These are phyloP conservation scores for Phlebopus sp. DNA, from an alignment of 1,284 basidiomycete species.

Conservation along the genomic window DNA sequence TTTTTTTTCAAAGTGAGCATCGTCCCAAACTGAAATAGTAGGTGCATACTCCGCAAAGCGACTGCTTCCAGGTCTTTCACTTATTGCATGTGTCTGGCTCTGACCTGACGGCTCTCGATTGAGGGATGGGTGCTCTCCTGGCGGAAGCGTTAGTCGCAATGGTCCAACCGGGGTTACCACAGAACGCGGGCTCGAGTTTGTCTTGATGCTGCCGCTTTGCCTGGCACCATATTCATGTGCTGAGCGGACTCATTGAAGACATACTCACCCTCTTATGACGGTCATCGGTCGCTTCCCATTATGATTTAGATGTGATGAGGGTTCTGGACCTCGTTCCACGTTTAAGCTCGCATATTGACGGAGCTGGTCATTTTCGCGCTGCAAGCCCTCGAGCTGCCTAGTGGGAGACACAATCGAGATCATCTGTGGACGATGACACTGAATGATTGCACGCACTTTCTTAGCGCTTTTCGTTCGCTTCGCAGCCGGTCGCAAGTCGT, in stretches of 20 bases:
- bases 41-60: conserved; percentile 46
- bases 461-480: conserved; percentile 46
- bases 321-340: conserved; percentile 27
- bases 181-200: conserved; percentile 57
- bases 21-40: not conserved
- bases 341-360: conserved; percentile 32
- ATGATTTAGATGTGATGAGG: conserved; percentile 41
- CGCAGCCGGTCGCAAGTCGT: conserved; percentile 33
- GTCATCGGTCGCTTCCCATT: conserved; percentile 66
- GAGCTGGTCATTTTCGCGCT: conserved; percentile 47
- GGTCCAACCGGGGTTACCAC: conserved; percentile 49
- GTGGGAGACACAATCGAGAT: conserved; percentile 1
- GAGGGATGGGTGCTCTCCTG: conserved; percentile 49
- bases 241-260: conserved; percentile 11
- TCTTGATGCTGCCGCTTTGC: conserved; percentile 32
- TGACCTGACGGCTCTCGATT: conserved; percentile 28
- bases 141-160: conserved; percentile 57
- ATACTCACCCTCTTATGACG: conserved; percentile 45
- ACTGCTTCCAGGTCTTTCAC: conserved; percentile 44
- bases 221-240: conserved; percentile 16
- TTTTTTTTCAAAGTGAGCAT: conserved; percentile 19
- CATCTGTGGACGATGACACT: conserved; percentile 1
- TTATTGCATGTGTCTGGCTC: conserved; percentile 16
- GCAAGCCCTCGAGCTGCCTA: conserved; percentile 53
- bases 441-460: conserved; percentile 43